These are phyloP conservation scores for Spiraea crenata DNA, from an alignment of 331 rosid genomes.

Conservation along the genomic window DNA sequence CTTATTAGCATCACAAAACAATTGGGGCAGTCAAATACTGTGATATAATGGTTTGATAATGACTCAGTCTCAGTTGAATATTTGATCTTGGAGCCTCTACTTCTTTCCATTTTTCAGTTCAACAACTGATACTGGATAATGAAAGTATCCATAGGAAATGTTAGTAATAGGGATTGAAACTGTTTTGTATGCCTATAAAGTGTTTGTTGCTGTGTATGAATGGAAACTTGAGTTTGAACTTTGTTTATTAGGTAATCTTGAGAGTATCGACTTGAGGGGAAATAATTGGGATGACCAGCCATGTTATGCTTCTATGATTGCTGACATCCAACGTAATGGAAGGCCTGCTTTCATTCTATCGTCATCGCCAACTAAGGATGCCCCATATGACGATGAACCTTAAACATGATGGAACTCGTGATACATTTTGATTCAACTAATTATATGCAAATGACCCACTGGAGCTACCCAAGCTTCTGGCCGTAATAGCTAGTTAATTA, in stretches of 20 bases:
- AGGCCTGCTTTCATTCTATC: conserved; percentile 47
- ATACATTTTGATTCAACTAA: background rate
- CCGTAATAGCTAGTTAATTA: background rate
- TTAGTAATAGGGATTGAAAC: background rate
- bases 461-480: conserved; percentile 1
- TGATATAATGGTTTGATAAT: background rate
- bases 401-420: conserved; percentile 27
- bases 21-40: background rate
- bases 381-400: conserved; percentile 72
- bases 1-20: background rate
- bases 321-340: conserved; percentile 39
- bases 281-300: conserved; percentile 50
- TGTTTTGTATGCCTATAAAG: background rate
- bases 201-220: background rate
- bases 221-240: conserved; percentile 10
- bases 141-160: background rate
- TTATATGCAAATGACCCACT: background rate
- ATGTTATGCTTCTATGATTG: conserved; percentile 35
- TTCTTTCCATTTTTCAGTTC: background rate
- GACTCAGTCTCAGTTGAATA: background rate
- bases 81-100: background rate
- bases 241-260: conserved; percentile 57
- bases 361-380: conserved; percentile 26
- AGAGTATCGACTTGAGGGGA: conserved; percentile 70
- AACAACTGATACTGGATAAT: background rate